Base-by-base conservation (phyloP, 2,329 filamentous ascomycete species). In the Xylaria digitata region DNA sequence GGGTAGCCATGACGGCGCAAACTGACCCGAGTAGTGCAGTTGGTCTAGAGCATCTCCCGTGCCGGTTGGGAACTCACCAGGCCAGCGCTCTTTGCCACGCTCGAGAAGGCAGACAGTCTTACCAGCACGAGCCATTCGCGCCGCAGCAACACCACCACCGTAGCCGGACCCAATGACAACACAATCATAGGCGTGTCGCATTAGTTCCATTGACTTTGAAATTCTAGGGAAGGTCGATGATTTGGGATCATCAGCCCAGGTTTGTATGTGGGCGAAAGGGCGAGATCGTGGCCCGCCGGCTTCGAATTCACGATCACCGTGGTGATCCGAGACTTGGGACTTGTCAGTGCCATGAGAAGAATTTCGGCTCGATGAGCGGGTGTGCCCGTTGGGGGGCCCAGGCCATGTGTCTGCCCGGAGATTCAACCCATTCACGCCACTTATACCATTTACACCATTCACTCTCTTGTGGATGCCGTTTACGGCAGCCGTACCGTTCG, bases 91-190 rank as follows among this genome's bases (percentile, higher is more conserved):
- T 63, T 84, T 81, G 1, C 89, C 90, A 19, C 87, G 80, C 75
- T 92, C 90, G 0, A 92, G 81, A 19, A 92, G 77, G 66, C 88
- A 90, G 1, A 92, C 89, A 1, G 81, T 84, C 74, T 89, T 82
- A 2, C 82, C 85, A 1, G 85, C 85, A 61, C 89, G 83, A 2
- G 89, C 85, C 84, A 91, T 87, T 11, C 89, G 83, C 23, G 87
- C 87, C 0, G 89, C 89, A 2, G 89, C 89, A 21, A 92, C 86
- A 26, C 85, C 86, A 45, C 88, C 89, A 26, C 90, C 90, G 75
- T 92, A 92, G 0, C 90, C 90, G 9, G 88, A 90, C 1, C 90
- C 89, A 64, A 92, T 86, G 34, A 92, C 87, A 11, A 92, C 84
- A 45, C 86, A 86, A 77, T 92, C 89, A 71, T 92, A 92, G 6